Evolutionary conservation across 768 basidiomycete species (phyloP).

Genomic region (Kwoniella europaea): DNA sequence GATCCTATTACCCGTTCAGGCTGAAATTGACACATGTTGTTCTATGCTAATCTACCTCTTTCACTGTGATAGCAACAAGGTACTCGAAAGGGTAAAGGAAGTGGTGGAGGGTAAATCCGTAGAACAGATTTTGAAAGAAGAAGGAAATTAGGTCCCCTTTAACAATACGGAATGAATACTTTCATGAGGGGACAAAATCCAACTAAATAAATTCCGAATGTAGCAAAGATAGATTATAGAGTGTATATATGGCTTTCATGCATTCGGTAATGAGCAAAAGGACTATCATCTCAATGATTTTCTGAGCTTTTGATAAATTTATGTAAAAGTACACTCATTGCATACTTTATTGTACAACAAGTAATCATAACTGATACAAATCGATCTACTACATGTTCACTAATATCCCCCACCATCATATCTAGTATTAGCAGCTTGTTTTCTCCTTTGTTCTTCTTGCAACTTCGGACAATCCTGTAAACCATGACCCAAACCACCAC

Average conservation of each 20-base stretch:
- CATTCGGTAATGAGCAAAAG: neutral
- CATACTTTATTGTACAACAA: no score
- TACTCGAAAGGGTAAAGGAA: conserved; percentile 64
- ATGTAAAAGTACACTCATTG: no score
- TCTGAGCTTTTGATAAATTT: no score
- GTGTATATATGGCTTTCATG: neutral
- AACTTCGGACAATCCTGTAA: conserved; percentile 96
- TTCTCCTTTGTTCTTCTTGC: conserved; percentile 87
- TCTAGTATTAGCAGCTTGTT: conserved; percentile 80
- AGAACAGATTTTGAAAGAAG: conserved; percentile 62
- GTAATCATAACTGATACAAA: neutral
- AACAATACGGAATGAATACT: no score
- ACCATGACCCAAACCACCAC: conserved; percentile 93
- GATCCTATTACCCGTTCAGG: no score
- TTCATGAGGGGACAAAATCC: no score
- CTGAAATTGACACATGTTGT: no score
- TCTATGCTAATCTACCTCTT: neutral
- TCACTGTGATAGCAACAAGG: conserved; percentile 57
- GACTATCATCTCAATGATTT: no score
- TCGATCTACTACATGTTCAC: neutral
- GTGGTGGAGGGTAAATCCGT: conserved; percentile 76
- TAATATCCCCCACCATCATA: conserved; percentile 66
- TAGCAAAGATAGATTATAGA: neutral
- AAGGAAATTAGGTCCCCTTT: conserved; percentile 22
- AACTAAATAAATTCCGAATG: neutral